phyloP scores from a whole-genome alignment of 2,329 filamentous ascomycete genomes.

The Scortechinia acanthostroma region DNA sequence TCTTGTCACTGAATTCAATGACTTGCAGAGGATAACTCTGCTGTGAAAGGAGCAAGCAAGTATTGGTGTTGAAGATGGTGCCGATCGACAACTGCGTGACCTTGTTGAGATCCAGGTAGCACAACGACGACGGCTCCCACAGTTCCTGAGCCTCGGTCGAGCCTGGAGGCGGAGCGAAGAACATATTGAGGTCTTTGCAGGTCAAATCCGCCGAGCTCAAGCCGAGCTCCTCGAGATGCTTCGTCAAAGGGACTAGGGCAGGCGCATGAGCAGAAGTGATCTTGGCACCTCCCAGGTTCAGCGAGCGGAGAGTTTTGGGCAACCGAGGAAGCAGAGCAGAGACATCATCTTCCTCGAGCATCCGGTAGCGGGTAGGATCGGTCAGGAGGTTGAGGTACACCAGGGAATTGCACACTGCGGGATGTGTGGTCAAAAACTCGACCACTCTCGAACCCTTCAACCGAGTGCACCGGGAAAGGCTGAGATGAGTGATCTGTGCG shows the following conservation, averaged over 20 bases:
- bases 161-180: constrained; percentile 34
- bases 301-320: constrained; percentile 60
- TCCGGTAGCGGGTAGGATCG: constrained; percentile 65
- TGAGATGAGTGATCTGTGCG: constrained; percentile 70
- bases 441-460: constrained; percentile 62
- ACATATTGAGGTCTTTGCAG: constrained; percentile 55
- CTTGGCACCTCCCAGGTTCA: constrained; percentile 70
- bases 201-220: constrained; percentile 58
- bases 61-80: constrained; percentile 35
- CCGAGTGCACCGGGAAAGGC: constrained; percentile 68
- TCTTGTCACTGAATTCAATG: constrained; percentile 66
- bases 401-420: constrained; percentile 51
- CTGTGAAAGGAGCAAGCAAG: constrained; percentile 46
- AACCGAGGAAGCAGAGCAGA: constrained; percentile 58
- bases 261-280: constrained; percentile 60
- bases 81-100: constrained; percentile 52
- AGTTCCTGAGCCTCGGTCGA: neutral
- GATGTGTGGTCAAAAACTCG: constrained; percentile 65
- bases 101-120: constrained; percentile 69
- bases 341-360: constrained; percentile 62
- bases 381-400: constrained; percentile 69
- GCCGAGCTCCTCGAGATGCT: constrained; percentile 71
- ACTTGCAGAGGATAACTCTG: constrained; percentile 67
- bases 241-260: constrained; percentile 56
- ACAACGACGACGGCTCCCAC: constrained; percentile 40